Base-by-base conservation (phyloP, 176 grass and related monocot genomes). In the Carex kokanica region DNA sequence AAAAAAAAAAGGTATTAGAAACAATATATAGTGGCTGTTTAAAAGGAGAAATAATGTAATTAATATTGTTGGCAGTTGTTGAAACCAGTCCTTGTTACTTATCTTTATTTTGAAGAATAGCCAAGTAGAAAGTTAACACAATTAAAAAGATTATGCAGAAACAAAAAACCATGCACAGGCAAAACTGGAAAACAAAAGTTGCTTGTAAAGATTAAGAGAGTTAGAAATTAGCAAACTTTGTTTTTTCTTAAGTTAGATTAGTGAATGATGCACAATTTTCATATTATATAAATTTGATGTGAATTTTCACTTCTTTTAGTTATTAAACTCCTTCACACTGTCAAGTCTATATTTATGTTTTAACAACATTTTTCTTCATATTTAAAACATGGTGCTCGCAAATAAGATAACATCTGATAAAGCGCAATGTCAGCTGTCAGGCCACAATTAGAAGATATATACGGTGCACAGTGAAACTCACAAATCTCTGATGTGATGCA, bases 401-500 rank as follows among this genome's bases (percentile, higher is more conserved):
- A n/a, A 27, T 15, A 75, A 53, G 43, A 75, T 75, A 53, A 6
- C 49, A 77, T 77, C 24, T 55, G 21, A 77, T 55, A 77, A 77
- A 57, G n/a, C 13, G 16, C 78, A 59, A 63, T 43, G 52, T 34
- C 18, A 82, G 13, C 29, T 67, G 80, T 15, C 21, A 49, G 45
- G 2, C 25, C 40, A 65, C 38, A 58, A 66, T 21, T 27, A n/a
- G 41, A 64, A 63, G 60, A 62, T 64, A 49, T 64, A 66, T 64
- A 24, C 21, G 45, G 25, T 49, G 45, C 60, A 64, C 41, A 82
- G 38, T 60, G 16, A 49, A 49, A 14, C 31, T 65, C 29, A 29
- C 21, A 67, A 67, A 66, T 66, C 9, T 66, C 9, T 66, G 80
- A 67, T 82, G 60, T 67, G 80, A 82, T 82, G 80, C 80, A 82